Conservation (phyloP, 2,329 filamentous ascomycete species). For the Botrytis aclada region DNA sequence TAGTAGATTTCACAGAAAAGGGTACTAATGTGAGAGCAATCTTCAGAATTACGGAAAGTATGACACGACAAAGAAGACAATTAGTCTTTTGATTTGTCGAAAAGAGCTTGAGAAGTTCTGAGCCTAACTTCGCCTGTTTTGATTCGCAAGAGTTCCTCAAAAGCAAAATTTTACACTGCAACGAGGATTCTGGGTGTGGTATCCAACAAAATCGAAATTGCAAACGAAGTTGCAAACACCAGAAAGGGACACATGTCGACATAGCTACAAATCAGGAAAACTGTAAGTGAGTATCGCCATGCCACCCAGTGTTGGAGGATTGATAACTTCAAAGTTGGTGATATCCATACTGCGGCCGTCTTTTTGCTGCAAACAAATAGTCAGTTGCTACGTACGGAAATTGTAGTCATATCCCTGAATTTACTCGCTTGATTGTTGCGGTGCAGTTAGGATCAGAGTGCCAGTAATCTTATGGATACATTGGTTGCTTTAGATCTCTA, state of each 20-base stretch:
- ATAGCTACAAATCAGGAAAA: background rate
- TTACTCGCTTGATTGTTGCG: background rate
- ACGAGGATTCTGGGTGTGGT: background rate
- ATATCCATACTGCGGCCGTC: background rate
- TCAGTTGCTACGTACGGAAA: background rate
- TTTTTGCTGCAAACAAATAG: background rate
- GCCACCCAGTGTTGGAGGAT: background rate
- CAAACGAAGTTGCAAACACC: background rate
- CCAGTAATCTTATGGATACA: background rate
- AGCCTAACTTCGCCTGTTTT: background rate
- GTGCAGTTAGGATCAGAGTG: background rate
- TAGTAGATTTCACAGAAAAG: background rate
- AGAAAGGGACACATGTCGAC: background rate
- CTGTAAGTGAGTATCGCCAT: background rate
- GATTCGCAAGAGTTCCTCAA: background rate
- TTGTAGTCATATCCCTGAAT: background rate
- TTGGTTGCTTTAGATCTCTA: background rate
- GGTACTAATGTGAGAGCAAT: background rate
- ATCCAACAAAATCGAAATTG: background rate
- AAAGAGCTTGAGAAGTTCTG: background rate
- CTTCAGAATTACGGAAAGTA: background rate
- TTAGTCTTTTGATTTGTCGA: background rate
- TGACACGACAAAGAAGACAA: background rate
- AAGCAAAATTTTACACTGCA: background rate
- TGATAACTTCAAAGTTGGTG: background rate